Conservation (phyloP, 2,329 filamentous ascomycete species). For the Diaporthe ampelina region DNA sequence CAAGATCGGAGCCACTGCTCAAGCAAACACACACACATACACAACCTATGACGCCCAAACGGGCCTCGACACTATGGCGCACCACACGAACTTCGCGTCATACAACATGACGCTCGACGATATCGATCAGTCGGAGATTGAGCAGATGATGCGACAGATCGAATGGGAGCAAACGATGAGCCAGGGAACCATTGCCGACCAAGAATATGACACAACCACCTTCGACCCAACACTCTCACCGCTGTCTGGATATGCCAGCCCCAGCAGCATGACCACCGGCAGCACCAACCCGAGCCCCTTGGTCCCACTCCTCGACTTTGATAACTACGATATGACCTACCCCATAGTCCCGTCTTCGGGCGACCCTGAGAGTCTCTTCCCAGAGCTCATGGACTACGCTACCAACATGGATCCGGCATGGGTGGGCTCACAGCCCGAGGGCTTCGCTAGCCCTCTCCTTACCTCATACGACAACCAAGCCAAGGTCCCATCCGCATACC, state of each 20-base stretch:
- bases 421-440: not conserved
- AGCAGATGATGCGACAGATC: not conserved
- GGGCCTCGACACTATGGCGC: conserved; percentile 25
- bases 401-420: not conserved
- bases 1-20: not conserved
- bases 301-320: conserved; percentile 26
- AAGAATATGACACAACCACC: not conserved
- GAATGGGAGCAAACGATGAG: conserved; percentile 3
- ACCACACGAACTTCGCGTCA: not conserved
- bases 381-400: conserved; percentile 4
- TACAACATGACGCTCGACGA: conserved; percentile 16
- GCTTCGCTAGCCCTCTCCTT: not conserved
- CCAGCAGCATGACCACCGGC: conserved; percentile 34
- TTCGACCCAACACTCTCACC: not conserved
- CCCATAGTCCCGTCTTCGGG: not conserved
- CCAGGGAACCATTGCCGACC: not conserved
- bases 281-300: conserved; percentile 29
- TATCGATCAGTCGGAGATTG: conserved; percentile 10
- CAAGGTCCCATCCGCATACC: not conserved
- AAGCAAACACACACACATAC: not conserved
- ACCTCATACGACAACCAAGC: not conserved
- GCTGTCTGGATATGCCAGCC: conserved; percentile 21
- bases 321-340: conserved; percentile 25
- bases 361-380: not conserved
- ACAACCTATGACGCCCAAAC: not conserved